Percentiles rank a stretch among this genome's conserved stretches.
Evolutionary conservation across 805 yeast genomes (phyloP).

Genomic region (Metahyphopichia silvanorum): DNA sequence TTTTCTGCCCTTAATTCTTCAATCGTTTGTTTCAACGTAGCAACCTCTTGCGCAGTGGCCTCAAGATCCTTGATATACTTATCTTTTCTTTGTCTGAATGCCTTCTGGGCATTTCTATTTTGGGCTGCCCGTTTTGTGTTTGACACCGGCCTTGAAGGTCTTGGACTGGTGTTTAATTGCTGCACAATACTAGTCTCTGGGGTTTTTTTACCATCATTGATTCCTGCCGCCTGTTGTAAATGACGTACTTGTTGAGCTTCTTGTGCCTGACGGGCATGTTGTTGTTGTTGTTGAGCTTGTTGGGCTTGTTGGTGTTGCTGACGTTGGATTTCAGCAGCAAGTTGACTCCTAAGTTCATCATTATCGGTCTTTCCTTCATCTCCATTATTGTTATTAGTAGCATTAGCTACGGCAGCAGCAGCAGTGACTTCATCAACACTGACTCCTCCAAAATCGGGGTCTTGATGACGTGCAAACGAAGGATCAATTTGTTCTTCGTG

Average conservation of each 20-base stretch:
- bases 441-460: constrained; percentile 14
- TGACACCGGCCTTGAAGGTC: constrained; percentile 41
- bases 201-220: neutral
- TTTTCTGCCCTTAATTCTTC: constrained; percentile 70
- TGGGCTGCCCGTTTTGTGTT: constrained; percentile 86
- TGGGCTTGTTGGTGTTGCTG: constrained; percentile 10
- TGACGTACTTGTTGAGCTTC: constrained; percentile 10
- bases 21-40: constrained; percentile 59
- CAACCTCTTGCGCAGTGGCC: constrained; percentile 59
- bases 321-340: constrained; percentile 6
- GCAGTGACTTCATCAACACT: constrained; percentile 15
- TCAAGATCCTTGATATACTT: constrained; percentile 79
- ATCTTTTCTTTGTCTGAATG: constrained; percentile 84
- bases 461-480: constrained; percentile 23
- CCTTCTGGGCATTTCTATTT: constrained; percentile 88
- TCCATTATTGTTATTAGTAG: constrained; percentile 11
- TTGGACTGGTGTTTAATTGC: too few relatives aligned
- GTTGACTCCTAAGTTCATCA: neutral
- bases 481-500: constrained; percentile 30
- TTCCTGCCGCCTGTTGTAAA: constrained; percentile 3
- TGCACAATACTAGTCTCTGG: neutral
- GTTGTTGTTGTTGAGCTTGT: constrained; percentile 8
- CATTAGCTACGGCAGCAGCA: constrained; percentile 22
- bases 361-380: neutral
- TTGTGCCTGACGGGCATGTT: constrained; percentile 3